phyloP scores from a whole-genome alignment of 1,284 basidiomycete species.

The Rhodotorula sp. region DNA sequence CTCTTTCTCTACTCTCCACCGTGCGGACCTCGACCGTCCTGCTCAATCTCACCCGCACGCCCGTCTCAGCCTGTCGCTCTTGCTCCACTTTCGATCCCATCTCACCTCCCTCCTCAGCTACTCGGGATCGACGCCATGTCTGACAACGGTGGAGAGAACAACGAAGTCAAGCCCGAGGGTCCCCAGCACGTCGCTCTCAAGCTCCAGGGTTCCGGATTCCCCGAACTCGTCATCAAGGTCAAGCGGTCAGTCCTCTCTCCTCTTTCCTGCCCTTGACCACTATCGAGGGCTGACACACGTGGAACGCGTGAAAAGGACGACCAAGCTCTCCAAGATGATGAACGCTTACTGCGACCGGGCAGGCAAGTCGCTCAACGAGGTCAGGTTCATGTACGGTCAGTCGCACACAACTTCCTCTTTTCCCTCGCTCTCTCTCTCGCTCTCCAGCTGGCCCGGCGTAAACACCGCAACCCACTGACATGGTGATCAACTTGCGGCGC shows the following conservation, averaged over 20 bases:
- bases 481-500: background rate
- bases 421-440: too few relatives aligned
- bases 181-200: background rate
- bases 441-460: too few relatives aligned
- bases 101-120: too few relatives aligned
- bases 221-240: conserved; percentile 42
- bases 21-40: too few relatives aligned
- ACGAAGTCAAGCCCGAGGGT: background rate
- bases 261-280: background rate
- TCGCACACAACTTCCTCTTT: background rate
- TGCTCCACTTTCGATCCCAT: too few relatives aligned
- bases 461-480: background rate
- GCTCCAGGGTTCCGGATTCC: conserved; percentile 39
- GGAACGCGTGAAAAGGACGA: conserved; percentile 20
- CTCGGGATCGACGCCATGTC: background rate
- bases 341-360: conserved; percentile 41
- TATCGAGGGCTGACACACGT: background rate
- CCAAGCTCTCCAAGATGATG: conserved; percentile 42
- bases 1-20: too few relatives aligned
- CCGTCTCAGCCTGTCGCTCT: background rate
- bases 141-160: background rate
- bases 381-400: conserved; percentile 40
- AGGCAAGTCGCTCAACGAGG: conserved; percentile 34
- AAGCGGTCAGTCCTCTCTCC: conserved; percentile 25
- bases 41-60: background rate